phyloP scores from a whole-genome alignment of 148 eudicot genomes.

The Dianthus caryophyllus region DNA sequence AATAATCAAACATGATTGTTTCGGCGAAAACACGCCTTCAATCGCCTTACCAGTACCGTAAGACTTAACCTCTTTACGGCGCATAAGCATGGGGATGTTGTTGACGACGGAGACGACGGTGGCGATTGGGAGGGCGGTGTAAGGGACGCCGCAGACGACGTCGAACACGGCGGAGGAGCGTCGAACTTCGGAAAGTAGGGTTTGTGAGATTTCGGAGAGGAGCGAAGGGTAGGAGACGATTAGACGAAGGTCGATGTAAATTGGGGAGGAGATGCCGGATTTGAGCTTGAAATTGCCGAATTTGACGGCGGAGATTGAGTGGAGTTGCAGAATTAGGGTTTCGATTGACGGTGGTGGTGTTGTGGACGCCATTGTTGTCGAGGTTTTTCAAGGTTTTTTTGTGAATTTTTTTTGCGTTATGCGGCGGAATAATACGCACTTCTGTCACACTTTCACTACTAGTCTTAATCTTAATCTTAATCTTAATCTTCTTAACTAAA shows the following conservation, averaged over 20 bases:
- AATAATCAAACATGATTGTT: constrained; percentile 51
- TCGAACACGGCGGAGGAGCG: constrained; percentile 37
- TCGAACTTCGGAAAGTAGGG: constrained; percentile 44
- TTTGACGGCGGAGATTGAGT: constrained; percentile 81
- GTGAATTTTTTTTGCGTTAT: no score
- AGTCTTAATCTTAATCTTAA: no score
- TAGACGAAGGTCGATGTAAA: constrained; percentile 91
- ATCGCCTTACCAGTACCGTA: constrained; percentile 78
- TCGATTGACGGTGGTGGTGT: constrained; percentile 48
- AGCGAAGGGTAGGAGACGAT: constrained; percentile 78
- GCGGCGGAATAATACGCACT: no score
- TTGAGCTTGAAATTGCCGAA: constrained; percentile 81
- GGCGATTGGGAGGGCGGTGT: constrained; percentile 90
- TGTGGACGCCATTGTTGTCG: constrained; percentile 19
- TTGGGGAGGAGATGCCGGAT: constrained; percentile 76
- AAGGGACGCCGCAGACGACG: constrained; percentile 83
- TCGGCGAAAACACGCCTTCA: constrained; percentile 46
- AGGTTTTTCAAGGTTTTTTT: no score
- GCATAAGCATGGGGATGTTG: constrained; percentile 77
- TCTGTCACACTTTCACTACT: no score
- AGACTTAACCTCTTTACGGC: constrained; percentile 72
- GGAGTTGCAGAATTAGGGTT: constrained; percentile 65
- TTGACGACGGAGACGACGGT: constrained; percentile 56
- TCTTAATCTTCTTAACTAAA: no score
- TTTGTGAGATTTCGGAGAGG: constrained; percentile 60